A percentile compares a stretch with the other conserved stretches of the same genome.
phyloP scores from a whole-genome alignment of 805 yeast genomes.

The Clavispora carvajalis region DNA sequence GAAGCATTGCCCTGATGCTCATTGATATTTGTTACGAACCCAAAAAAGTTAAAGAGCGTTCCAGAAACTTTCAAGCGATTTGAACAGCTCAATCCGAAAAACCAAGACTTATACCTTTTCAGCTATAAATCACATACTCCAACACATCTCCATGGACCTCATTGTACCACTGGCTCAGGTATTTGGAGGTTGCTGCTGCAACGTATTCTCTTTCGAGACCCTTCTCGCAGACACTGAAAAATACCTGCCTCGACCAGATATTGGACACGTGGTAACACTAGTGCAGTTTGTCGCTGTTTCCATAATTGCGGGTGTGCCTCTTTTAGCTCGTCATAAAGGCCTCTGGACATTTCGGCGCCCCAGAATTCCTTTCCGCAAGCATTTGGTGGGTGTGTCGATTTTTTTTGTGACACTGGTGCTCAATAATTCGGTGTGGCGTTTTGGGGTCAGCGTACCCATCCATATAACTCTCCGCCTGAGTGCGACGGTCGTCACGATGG shows the following conservation, averaged over 20 bases:
- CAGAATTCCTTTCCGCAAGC: conserved; percentile 38
- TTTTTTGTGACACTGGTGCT: conserved; percentile 48
- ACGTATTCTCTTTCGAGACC: conserved; percentile 58
- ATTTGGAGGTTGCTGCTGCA: conserved; percentile 72
- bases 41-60: no score
- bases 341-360: conserved; percentile 25
- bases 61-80: no score
- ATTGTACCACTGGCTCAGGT: conserved; percentile 26
- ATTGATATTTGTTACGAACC: no score
- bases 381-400: conserved; percentile 43
- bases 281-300: conserved; percentile 52
- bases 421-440: conserved; percentile 55
- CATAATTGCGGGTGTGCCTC: conserved; percentile 33
- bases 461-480: conserved; percentile 65
- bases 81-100: no score
- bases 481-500: conserved; percentile 57
- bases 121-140: no score
- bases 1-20: no score
- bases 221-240: conserved; percentile 26
- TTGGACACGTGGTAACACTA: conserved; percentile 53
- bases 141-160: not conserved
- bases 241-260: not conserved
- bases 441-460: conserved; percentile 56
- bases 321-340: conserved; percentile 23
- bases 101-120: no score